Base-by-base conservation (phyloP, 1,139 yeast genomes). In the Nakaseomyces sp. region DNA sequence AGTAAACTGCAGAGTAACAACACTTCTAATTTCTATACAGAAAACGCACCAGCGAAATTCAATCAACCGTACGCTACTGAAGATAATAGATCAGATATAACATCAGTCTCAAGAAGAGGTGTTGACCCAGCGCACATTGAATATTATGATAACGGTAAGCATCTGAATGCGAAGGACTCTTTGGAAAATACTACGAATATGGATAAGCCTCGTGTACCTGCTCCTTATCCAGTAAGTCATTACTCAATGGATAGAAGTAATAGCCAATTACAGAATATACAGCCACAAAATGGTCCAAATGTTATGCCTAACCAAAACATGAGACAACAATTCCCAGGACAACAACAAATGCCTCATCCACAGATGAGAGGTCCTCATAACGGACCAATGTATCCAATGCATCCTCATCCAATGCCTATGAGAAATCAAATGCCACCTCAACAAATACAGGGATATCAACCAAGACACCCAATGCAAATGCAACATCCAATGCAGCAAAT, bases 71-170 rank as follows among this genome's bases (percentile, higher is more conserved):
- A 37, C 19, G 13, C 29, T 30, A 25, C 15, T 3, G 48, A 51
- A 39, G 63, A 58, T 31, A 53, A 52, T 26, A 55, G 51, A 20
- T 83, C 93, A 0, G 81, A 81, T 55, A 81, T 82, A 58, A 85
- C 94, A 0, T 79, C 88, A 43, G 85, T 84, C 4, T 81, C 91
- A 9, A 93, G 84, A 63, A 68, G 93, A 56, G 87, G 80, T 6
- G 71, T 77, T n/a, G 82, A 83, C 56, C 84, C 86, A 13, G 67
- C 67, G 37, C 80, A 78, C 53, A 65, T 61, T 42, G 57, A 42
- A 16, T 15, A 38, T 20, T 19, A 32, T 10, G 29, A 37, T 19
- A 37, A 37, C 13, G 38, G 38, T 9, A 35, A 35, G 12, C 38
- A 35, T 15, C 7, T 35, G 2, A 35, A 22, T 25, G 28, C 33